Base-by-base conservation (phyloP, 495 filamentous ascomycete genomes). In the Aspergillus haitiensis region DNA sequence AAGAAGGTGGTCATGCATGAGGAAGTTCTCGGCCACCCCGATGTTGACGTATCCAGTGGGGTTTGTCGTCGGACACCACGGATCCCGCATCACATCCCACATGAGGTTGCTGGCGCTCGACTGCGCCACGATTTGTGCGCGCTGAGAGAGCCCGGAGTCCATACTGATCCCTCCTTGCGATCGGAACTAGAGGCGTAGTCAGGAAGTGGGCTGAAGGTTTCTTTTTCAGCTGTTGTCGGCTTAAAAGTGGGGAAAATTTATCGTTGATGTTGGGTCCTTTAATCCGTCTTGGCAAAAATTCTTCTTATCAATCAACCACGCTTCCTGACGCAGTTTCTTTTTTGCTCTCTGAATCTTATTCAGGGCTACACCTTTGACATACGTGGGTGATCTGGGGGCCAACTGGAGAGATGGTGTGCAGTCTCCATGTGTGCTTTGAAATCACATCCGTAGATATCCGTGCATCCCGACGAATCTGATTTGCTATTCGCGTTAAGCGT, bases 1-100 rank as follows among this genome's bases (percentile, higher is more conserved):
- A 5, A 72, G 61, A 5, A 78, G 61, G 33, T 69, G 59, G 16
- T 69, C 60, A 39, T 77, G 75, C 72, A 78, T 75, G 13, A 77
- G 69, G 8, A 58, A 49, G 55, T 77, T 78, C 61, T 77, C 75
- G 7, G 76, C 75, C 9, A 78, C 60, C 1, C 75, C 72, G 7
- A 78, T 66, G 35, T 76, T 73, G 63, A 78, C 60, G 51, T 67
- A 75, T 11, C 73, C 75, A 7, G 56, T 46, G 1, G 73, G 72
- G 59, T 76, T 75, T 31, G 56, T 13, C 76, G 75, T 42, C 84
- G 84, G 7, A 47, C 13, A 47, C 45, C 45, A 47, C 13, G 45
- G 45, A 47, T 47, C 45, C 13, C 45, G 45, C 45, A 47, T 47
- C 16, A 47, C 45, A 16, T 47, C 45, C 45, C 45, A 47, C 45